These are phyloP conservation scores for Aspergillus leporis DNA, from an alignment of 495 filamentous ascomycete species.

Conservation along the genomic window DNA sequence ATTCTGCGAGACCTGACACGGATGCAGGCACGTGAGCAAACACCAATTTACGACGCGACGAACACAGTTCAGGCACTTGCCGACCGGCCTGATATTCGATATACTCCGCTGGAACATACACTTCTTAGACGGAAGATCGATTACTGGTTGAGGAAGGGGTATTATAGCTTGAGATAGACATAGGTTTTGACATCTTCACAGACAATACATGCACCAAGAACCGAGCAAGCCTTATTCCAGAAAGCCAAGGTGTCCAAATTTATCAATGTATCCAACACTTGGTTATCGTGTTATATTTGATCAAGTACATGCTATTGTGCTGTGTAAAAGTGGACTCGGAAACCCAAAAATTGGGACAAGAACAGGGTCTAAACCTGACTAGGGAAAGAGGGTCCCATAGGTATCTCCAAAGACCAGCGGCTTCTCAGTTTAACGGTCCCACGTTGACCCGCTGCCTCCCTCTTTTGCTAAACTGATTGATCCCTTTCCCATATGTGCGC, in stretches of 20 bases:
- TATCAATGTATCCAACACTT: too few species aligned
- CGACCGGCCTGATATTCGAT: constrained; percentile 3
- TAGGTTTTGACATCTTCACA: not conserved
- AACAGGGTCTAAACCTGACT: too few species aligned
- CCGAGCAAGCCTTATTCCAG: not conserved
- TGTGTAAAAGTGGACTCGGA: not conserved
- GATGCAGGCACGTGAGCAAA: constrained; percentile 8
- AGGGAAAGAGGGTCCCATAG: too few species aligned
- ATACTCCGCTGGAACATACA: not conserved
- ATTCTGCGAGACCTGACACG: constrained; percentile 11
- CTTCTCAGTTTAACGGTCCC: too few species aligned
- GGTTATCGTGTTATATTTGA: too few species aligned
- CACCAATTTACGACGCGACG: constrained; percentile 5
- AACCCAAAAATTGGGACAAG: not conserved
- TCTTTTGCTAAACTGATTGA: too few species aligned
- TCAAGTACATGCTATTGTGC: too few species aligned
- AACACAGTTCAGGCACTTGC: constrained; percentile 5
- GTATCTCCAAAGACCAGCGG: too few species aligned
- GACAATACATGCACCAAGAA: not conserved
- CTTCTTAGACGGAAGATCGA: not conserved
- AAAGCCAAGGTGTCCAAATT: too few species aligned
- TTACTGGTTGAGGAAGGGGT: not conserved
- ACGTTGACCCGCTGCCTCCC: too few species aligned
- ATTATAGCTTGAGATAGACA: not conserved
- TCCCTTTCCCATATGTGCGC: too few species aligned